Evolutionary conservation across 2,329 filamentous ascomycete species (phyloP).

Genomic region (Helotiales sp.): DNA sequence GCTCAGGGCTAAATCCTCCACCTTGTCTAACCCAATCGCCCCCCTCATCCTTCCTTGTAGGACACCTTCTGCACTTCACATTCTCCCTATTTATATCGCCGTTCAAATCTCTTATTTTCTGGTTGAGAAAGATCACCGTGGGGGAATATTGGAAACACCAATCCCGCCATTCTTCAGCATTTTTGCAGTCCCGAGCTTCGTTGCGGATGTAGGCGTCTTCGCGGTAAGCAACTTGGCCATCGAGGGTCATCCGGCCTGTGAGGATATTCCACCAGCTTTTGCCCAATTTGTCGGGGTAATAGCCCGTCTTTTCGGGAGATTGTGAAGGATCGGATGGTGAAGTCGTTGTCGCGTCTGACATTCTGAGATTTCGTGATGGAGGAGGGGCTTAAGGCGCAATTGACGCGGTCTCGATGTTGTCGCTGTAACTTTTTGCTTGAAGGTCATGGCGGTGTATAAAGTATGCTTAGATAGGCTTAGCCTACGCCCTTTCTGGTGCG

Average conservation of each 20-base stretch:
- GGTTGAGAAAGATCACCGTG: slow-evolving; percentile 80
- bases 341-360: slow-evolving; percentile 5
- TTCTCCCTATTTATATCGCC: slow-evolving; percentile 72
- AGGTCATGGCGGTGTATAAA: slow-evolving; percentile 1
- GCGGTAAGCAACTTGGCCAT: slow-evolving; percentile 75
- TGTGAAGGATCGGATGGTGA: slow-evolving; percentile 39
- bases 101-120: slow-evolving; percentile 78
- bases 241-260: slow-evolving; percentile 67
- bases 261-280: slow-evolving; percentile 85
- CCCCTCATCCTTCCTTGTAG: slow-evolving; percentile 48
- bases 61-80: slow-evolving; percentile 80
- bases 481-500: background rate
- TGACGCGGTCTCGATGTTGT: background rate
- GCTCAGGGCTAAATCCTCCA: slow-evolving; percentile 83
- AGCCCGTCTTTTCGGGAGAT: slow-evolving; percentile 61
- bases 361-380: background rate
- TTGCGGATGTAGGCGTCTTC: slow-evolving; percentile 72
- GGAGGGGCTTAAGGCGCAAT: background rate
- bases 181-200: slow-evolving; percentile 75
- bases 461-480: background rate
- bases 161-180: slow-evolving; percentile 79
- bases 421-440: background rate
- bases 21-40: slow-evolving; percentile 57
- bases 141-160: slow-evolving; percentile 85
- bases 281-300: slow-evolving; percentile 65